These are phyloP conservation scores for Trifolium dubium DNA, from an alignment of 306 rosid species.

Conservation along the genomic window DNA sequence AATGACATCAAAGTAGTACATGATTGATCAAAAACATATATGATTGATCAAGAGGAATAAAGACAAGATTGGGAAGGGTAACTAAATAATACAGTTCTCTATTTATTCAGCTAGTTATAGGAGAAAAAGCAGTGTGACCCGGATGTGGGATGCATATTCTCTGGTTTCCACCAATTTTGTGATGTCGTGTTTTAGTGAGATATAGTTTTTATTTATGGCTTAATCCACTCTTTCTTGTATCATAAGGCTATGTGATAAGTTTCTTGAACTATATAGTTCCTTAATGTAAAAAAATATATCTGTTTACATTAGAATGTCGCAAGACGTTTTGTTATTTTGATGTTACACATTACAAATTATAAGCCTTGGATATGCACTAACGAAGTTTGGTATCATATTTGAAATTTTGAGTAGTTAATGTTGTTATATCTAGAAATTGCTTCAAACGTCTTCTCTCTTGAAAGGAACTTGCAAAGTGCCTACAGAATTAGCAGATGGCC, in stretches of 20 bases:
- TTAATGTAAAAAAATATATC: neutral
- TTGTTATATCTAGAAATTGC: neutral
- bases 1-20: neutral
- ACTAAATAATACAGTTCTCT: neutral
- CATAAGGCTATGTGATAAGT: neutral
- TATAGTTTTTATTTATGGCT: neutral
- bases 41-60: neutral
- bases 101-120: neutral
- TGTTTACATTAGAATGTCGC: neutral
- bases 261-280: neutral
- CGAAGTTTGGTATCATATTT: neutral
- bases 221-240: neutral
- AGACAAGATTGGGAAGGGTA: neutral
- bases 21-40: too few species aligned
- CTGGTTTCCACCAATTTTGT: neutral
- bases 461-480: neutral
- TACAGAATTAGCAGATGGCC: too few species aligned
- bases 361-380: neutral
- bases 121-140: neutral
- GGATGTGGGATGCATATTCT: neutral
- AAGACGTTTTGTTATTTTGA: neutral
- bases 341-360: neutral
- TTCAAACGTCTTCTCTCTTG: conserved; percentile 1
- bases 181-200: neutral
- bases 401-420: neutral